phyloP scores from a whole-genome alignment of 257 asterid species.

The Solanum virginianum region DNA sequence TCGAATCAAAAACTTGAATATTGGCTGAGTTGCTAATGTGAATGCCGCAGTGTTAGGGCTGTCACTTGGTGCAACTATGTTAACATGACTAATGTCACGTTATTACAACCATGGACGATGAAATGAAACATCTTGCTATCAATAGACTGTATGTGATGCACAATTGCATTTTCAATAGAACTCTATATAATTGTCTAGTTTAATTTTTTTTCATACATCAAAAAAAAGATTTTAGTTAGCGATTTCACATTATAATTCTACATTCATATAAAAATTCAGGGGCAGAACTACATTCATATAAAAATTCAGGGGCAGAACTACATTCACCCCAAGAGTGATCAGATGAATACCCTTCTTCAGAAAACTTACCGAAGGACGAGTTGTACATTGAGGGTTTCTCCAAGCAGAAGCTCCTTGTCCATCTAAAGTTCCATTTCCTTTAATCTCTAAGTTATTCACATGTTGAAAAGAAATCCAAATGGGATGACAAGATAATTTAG shows the following conservation, averaged over 20 bases:
- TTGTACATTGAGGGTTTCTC: not conserved
- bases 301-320: too few species aligned
- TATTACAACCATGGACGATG: not conserved
- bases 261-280: too few species aligned
- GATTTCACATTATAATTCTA: too few species aligned
- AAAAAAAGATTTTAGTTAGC: not conserved
- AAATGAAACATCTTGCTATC: not conserved
- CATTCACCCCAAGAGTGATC: too few species aligned
- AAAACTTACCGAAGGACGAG: not conserved
- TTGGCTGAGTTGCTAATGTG: not conserved
- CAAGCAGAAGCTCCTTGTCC: not conserved
- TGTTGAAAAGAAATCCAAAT: not conserved
- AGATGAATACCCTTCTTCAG: too few species aligned
- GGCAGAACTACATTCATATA: too few species aligned
- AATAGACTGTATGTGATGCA: not conserved
- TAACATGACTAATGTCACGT: not conserved
- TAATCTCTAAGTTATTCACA: not conserved
- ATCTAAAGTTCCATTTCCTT: conserved; percentile 1
- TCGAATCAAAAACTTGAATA: not conserved
- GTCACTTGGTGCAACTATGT: not conserved
- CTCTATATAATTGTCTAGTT: not conserved
- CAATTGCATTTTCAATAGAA: not conserved
- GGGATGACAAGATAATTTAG: not conserved
- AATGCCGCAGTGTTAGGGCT: not conserved
- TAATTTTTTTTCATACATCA: too few species aligned